Evolutionary conservation across 177 flowering plant species (phyloP), one percentile per base, ranked within the genome.

Genomic region (Tripterygium wilfordii): DNA sequence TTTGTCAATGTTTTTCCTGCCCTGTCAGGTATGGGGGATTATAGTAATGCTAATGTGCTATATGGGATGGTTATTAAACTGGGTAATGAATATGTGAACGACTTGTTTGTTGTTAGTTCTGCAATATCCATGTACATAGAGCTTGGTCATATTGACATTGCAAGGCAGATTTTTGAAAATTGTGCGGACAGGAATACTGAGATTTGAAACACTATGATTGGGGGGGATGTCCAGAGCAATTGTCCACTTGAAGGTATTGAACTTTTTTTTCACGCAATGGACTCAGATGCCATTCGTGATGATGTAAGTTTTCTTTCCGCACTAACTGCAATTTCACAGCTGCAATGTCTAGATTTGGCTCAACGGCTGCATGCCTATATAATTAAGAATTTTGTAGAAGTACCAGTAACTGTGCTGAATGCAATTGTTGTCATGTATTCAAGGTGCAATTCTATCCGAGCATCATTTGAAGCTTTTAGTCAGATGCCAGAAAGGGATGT

Each of bases 151-250:
- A 20, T 83, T 28, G 80, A 74, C 38, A 48, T 59, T 15, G 77
- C 85, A 4, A 67, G 83, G 55, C 71, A 52, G 60, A 65, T 88
- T 36, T 91, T 91, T 58, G 74, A 77, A 27, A 32, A 21, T 35
- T 70, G 77, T 46, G 42, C 36, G 20, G 80, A 62, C 50, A 83
- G 67, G 53, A 85, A 91, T 64, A 74, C 75, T 0, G 85, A 88
- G 74, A 72, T 88, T 61, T 91, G 92, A 96, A 91, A 88, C 57
- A 71, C 95, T 3, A 91, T 91, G 88, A 79, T 91, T 54, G 69
- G 79, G 44, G 90, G 76, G 26, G 83, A 80, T 65, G 72, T 82
- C 36, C 85, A 83, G 64, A 88, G 78, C 51, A 68, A 64, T 39
- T 47, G 48, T 56, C 73, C 62, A 3, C 24, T 27, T 31, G 77